Conservation (phyloP, 2,329 filamentous ascomycete species). For the Stagonosporopsis rhizophila region DNA sequence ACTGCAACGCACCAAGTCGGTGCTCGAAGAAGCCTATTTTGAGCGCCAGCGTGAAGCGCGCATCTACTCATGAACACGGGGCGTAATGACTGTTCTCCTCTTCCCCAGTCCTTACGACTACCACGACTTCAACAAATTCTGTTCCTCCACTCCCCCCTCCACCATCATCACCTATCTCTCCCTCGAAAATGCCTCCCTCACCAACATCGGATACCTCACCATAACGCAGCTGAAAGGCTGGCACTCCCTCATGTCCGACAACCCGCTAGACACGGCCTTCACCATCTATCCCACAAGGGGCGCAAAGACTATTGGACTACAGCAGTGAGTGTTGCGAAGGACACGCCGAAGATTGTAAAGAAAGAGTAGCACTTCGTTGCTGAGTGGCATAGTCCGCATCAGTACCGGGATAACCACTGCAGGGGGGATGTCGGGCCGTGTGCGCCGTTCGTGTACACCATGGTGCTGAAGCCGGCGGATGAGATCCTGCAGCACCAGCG, state of each 20-base stretch:
- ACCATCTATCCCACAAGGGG: slow-evolving; percentile 18
- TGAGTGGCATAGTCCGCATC: not conserved
- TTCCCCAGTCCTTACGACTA: slow-evolving; percentile 24
- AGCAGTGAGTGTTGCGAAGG: slow-evolving; percentile 1
- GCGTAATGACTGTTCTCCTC: slow-evolving; percentile 2
- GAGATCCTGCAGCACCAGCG: not conserved
- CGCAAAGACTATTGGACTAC: not conserved
- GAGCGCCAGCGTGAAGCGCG: not conserved
- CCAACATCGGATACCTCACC: slow-evolving; percentile 20
- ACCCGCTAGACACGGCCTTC: slow-evolving; percentile 30
- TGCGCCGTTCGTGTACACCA: not conserved
- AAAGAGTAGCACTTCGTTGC: not conserved
- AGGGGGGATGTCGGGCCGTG: not conserved
- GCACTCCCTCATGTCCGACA: slow-evolving; percentile 28
- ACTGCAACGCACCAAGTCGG: not conserved
- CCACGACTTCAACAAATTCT: not conserved
- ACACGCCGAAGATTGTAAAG: slow-evolving; percentile 20
- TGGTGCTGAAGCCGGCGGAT: not conserved
- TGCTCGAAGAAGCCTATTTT: not conserved
- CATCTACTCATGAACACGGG: slow-evolving; percentile 15
- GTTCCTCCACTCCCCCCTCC: not conserved
- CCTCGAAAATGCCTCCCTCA: slow-evolving; percentile 19
- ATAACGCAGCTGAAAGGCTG: slow-evolving; percentile 4
- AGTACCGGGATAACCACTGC: not conserved
- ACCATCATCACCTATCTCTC: slow-evolving; percentile 22